Conservation (phyloP, 305 asterid species). For the Withania somnifera region DNA sequence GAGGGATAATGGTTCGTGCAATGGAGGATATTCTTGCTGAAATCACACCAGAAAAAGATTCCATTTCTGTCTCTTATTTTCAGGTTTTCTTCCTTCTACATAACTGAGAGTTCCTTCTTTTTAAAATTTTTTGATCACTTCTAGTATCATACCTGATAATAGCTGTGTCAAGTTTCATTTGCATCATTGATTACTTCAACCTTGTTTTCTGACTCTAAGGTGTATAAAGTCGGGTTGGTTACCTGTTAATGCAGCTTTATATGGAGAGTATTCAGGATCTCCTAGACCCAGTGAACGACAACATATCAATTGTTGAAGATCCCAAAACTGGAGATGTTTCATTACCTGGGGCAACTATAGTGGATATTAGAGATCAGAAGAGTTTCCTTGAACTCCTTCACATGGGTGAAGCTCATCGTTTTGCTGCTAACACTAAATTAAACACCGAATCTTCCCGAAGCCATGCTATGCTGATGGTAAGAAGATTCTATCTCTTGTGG, state of each 20-base stretch:
- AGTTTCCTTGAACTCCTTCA: conserved; percentile 56
- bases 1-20: conserved; percentile 93
- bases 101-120: not conserved
- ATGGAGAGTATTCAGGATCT: conserved; percentile 91
- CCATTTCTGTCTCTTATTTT: conserved; percentile 63
- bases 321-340: conserved; percentile 82
- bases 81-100: conserved; percentile 44
- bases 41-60: conserved; percentile 56
- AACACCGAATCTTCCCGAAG: conserved; percentile 95
- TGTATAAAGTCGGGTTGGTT: conserved; percentile 9
- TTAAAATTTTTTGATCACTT: not conserved
- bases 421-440: conserved; percentile 80
- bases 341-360: conserved; percentile 64
- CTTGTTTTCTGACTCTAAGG: not conserved
- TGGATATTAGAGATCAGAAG: conserved; percentile 66
- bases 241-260: conserved; percentile 50
- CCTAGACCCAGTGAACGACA: conserved; percentile 68
- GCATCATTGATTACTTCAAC: not conserved
- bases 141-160: not conserved
- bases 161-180: not conserved
- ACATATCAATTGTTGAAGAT: conserved; percentile 67
- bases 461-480: conserved; percentile 90
- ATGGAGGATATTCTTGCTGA: conserved; percentile 76
- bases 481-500: conserved; percentile 7
- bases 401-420: conserved; percentile 84